Conservation (phyloP, 345 rosid genomes). For the Eucalyptus viminalis region DNA sequence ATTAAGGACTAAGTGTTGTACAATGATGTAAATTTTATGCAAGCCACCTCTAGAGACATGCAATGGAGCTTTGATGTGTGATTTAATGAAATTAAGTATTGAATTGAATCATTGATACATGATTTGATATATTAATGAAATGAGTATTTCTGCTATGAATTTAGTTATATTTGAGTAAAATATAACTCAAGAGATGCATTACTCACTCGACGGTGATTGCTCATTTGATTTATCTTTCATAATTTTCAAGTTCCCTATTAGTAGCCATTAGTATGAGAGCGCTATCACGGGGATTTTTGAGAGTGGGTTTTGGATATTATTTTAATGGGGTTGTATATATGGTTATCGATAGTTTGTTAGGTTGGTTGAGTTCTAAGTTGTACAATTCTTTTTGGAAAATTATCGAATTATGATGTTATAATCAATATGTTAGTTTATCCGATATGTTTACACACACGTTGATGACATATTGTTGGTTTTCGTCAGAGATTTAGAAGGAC, state of each 20-base stretch:
- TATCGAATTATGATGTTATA: too few relatives aligned
- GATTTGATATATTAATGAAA: background rate
- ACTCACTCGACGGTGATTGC: rapidly evolving
- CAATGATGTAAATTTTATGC: background rate
- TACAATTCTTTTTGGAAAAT: too few relatives aligned
- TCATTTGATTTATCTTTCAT: background rate
- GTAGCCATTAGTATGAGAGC: background rate
- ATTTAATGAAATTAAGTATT: too few relatives aligned
- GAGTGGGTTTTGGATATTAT: background rate
- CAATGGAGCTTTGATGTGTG: background rate
- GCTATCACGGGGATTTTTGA: rapidly evolving
- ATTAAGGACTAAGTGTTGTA: rapidly evolving
- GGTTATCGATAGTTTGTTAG: background rate
- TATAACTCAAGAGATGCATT: background rate
- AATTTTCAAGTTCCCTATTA: rapidly evolving
- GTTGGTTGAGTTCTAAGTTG: background rate
- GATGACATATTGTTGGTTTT: background rate
- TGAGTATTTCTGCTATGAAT: background rate
- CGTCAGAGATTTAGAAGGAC: rapidly evolving
- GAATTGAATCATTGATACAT: background rate
- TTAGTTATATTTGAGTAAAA: background rate
- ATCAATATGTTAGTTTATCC: too few relatives aligned
- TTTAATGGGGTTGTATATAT: background rate
- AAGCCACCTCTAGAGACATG: background rate
- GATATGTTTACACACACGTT: too few relatives aligned